phyloP scores from a whole-genome alignment of 1,284 basidiomycete species.

The Ceratobasidium sp. region DNA sequence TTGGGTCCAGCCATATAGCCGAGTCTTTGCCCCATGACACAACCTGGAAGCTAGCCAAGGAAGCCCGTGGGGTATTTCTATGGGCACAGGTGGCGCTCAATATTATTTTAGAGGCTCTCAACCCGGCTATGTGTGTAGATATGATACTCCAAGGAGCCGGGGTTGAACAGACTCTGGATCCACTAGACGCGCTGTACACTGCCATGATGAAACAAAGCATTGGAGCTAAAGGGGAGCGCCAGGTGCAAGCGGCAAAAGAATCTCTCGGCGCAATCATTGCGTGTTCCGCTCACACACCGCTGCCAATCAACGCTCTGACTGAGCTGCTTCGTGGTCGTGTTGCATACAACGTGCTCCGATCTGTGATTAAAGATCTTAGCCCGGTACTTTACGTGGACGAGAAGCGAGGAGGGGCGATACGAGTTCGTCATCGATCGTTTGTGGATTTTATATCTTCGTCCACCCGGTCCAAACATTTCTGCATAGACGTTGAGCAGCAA shows the following conservation, averaged over 20 bases:
- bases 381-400: neutral
- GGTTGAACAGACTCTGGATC: neutral
- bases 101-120: neutral
- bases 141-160: no score
- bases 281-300: neutral
- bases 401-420: neutral
- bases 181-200: neutral
- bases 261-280: slow-evolving; percentile 5
- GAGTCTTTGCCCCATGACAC: neutral
- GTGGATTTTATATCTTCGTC: neutral
- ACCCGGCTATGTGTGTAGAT: neutral
- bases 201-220: neutral
- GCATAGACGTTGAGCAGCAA: no score
- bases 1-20: neutral
- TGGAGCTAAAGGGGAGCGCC: neutral
- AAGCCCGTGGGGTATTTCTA: slow-evolving; percentile 36
- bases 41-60: neutral
- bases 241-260: neutral
- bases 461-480: no score
- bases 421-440: neutral
- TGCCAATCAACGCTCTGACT: neutral
- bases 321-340: neutral
- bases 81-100: slow-evolving; percentile 18
- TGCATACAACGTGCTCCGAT: neutral
- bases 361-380: neutral